Evolutionary conservation across 306 rosid species (phyloP).

Genomic region (Inga laurina): DNA sequence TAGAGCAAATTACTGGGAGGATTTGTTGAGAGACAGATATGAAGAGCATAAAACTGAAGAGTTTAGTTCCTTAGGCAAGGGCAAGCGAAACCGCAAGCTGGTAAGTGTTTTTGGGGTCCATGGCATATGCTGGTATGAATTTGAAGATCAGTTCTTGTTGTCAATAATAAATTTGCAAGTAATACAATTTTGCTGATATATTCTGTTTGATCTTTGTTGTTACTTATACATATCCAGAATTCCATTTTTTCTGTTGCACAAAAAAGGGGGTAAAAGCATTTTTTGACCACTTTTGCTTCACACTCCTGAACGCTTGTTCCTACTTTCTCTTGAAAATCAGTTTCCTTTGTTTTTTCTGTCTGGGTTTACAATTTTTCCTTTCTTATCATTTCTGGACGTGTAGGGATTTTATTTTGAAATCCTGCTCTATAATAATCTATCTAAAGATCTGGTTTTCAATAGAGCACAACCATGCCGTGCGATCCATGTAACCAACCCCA

Average conservation of each 20-base stretch:
- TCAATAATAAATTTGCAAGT: slow-evolving; percentile 21
- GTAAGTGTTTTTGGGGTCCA: slow-evolving; percentile 40
- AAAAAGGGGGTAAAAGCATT: background rate
- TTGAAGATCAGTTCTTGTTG: slow-evolving; percentile 9
- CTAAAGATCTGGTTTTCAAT: too few relatives aligned
- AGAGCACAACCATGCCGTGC: too few relatives aligned
- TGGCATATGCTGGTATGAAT: slow-evolving; percentile 16
- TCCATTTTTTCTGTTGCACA: background rate
- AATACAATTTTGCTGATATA: slow-evolving; percentile 6
- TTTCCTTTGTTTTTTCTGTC: background rate
- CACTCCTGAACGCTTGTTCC: background rate
- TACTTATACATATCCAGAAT: background rate
- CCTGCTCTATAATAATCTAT: too few relatives aligned
- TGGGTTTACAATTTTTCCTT: background rate
- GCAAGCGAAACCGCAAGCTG: slow-evolving; percentile 94
- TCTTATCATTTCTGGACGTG: background rate
- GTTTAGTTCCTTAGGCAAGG: slow-evolving; percentile 86
- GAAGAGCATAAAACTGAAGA: slow-evolving; percentile 94
- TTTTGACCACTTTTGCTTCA: background rate
- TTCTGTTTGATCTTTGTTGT: slow-evolving; percentile 21
- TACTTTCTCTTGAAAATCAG: background rate
- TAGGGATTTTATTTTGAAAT: background rate
- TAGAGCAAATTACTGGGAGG: slow-evolving; percentile 89
- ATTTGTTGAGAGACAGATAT: slow-evolving; percentile 77
- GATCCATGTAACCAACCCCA: too few relatives aligned